Conservation (phyloP, 495 filamentous ascomycete species). For the Penicillium lividum region DNA sequence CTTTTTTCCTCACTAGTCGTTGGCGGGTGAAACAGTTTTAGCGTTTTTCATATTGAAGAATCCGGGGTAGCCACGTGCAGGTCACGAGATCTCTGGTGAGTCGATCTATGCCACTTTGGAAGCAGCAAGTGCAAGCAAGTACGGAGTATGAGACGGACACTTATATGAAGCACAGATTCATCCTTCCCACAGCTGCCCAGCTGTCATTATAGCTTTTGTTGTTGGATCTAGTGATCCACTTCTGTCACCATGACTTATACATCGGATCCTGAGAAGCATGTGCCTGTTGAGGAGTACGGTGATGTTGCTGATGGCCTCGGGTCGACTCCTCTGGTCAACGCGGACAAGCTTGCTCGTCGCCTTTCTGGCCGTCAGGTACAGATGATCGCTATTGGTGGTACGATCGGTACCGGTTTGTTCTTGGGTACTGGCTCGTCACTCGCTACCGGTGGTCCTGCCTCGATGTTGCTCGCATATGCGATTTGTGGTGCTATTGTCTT, state of each 20-base stretch:
- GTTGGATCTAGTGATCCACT: not conserved
- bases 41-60: not conserved
- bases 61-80: constrained; percentile 14
- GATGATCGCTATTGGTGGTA: constrained; percentile 64
- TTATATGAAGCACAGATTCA: not conserved
- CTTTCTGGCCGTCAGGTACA: constrained; percentile 56
- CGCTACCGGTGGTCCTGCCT: constrained; percentile 60
- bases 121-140: not conserved
- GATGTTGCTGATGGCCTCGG: constrained; percentile 9
- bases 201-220: not conserved
- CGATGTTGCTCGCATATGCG: constrained; percentile 58
- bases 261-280: constrained; percentile 31
- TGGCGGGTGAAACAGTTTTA: constrained; percentile 1
- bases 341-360: constrained; percentile 38
- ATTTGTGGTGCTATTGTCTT: constrained; percentile 52
- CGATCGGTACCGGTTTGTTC: constrained; percentile 68
- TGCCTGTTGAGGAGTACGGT: constrained; percentile 12
- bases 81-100: constrained; percentile 14
- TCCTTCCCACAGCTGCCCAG: not conserved
- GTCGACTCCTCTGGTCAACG: constrained; percentile 22
- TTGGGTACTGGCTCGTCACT: constrained; percentile 62
- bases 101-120: not conserved
- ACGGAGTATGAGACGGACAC: not conserved
- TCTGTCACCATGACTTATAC: constrained; percentile 11
- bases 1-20: not conserved